Evolutionary conservation across 164 flowering plant species (phyloP), one percentile per base, ranked within the genome.

Genomic region (Nymphaea thermarum): DNA sequence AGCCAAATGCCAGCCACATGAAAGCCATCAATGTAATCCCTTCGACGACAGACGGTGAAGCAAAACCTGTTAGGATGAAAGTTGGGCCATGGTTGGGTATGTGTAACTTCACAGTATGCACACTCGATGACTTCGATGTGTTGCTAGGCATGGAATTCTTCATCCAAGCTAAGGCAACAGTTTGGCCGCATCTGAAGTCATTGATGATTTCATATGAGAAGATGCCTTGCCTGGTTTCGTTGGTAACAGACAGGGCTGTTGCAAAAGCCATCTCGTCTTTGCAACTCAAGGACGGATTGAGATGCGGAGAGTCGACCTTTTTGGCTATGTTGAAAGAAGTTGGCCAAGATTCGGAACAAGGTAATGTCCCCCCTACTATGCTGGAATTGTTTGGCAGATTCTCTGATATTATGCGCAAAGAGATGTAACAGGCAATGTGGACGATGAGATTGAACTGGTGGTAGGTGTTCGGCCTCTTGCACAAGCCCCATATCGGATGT

Each of bases 381-480:
- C 63, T 14, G 2, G 11, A 17, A 0, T 10, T 65, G 18, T 5
- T 71, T 4, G 6, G 43, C 42, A 66, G 64, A 36, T 77, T 55
- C 5, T 4, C 4, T 2, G 68, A 72, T 47, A 61, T 74, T 0
- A 63, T 77, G 59, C 69, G 71, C 6, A n/a, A 4, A 5, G 61
- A 71, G 44, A 43, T 71, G 10, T 68, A 71, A 0, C 71, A 66
- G 41, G 67, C 0, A 55, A 3, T 0, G 43, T 69, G 0, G 72
- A 77, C 14, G 69, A 71, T 8, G 18, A 17, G 11, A 74, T 74
- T 17, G 64, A 74, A 14, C n/a, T 77, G 16, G 68, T 43, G 47
- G 66, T 66, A 4, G 65, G 53, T 0, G 57, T 67, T 0, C 18
- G 16, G 6, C 70, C 73, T 0, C 63, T 63, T 2, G 51, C 64